Base-by-base conservation (phyloP, 1,139 yeast genomes). In the Geotrichum restrictum region DNA sequence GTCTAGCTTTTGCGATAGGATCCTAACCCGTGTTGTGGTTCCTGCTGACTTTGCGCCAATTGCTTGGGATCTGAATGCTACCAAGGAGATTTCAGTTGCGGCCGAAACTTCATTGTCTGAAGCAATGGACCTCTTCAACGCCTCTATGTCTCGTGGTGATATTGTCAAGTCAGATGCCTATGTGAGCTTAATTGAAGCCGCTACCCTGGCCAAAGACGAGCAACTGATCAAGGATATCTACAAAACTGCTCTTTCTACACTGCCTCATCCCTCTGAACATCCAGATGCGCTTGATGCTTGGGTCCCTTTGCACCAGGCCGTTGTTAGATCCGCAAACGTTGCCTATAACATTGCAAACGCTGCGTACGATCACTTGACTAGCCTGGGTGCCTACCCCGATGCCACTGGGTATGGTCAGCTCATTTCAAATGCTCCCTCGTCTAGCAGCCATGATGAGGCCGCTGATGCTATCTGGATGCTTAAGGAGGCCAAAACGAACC, bases 321-420 rank as follows among this genome's bases (percentile, higher is more conserved):
- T 63, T 11, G 63, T 66, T 14, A 50, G 55, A 21, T 55, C 63
- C 10, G 67, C 70, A 1, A 59, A 60, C 11, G 36, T 59, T 6
- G 63, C 67, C 32, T 55, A 53, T 27, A 49, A 53, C 1, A 50
- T 66, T 21, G 70, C 70, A 1, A 43, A 49, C 7, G 54, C 53
- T 3, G 71, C 71, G 1, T 63, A 65, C 50, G 41, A 55, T n/a
- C 61, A 60, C 41, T 59, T 74, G 39, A 44, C 60, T 7, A 65
- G 60, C 8, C 60, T 69, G 54, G 71, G 71, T 5, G 60, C 68
- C 3, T 57, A 59, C 31, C 76, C 76, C 2, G 67, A 68, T 51
- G 71, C 74, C 10, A 59, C 66, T 21, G 72, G 72, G 2, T 74
- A 71, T 49, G 72, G 67, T 1, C 65, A 66, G 40, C 56, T 70